Conservation (phyloP, 2,329 filamentous ascomycete genomes). For the Diaporthe citri region DNA sequence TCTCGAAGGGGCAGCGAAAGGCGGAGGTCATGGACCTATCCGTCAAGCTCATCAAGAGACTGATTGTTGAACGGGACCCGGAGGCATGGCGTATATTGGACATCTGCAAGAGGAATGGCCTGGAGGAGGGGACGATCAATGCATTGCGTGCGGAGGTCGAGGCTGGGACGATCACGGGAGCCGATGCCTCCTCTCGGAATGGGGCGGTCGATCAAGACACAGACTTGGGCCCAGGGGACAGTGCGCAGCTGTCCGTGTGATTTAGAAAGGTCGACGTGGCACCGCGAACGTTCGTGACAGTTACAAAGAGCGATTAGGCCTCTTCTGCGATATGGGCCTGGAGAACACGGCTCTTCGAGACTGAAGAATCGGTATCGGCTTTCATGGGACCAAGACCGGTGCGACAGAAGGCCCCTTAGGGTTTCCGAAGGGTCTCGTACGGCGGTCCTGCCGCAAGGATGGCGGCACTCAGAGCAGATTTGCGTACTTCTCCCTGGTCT, state of each 20-base stretch:
- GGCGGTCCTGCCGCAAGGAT: not conserved
- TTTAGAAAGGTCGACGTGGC: no score
- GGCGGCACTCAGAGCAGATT: no score
- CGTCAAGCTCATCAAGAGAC: constrained; percentile 37
- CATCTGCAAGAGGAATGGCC: constrained; percentile 35
- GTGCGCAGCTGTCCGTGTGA: not conserved
- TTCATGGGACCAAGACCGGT: not conserved
- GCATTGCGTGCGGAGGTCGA: constrained; percentile 38
- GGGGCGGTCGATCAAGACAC: not conserved
- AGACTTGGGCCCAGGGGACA: not conserved
- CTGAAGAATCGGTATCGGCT: not conserved
- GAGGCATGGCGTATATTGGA: constrained; percentile 39
- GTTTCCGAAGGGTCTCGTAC: not conserved
- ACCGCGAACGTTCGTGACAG: not conserved
- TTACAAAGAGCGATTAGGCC: no score
- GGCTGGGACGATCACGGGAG: constrained; percentile 17
- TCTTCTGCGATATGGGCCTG: not conserved
- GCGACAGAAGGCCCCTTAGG: not conserved
- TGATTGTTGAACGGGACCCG: constrained; percentile 38
- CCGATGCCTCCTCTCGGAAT: not conserved
- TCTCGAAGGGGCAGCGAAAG: constrained; percentile 20
- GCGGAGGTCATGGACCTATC: constrained; percentile 37
- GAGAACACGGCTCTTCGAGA: not conserved
- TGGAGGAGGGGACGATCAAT: constrained; percentile 31
- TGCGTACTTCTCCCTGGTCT: no score